Percentiles rank a stretch among this genome's conserved stretches.
Evolutionary conservation across 257 asterid species (phyloP).

Genomic region (Solanum ossicruentum): DNA sequence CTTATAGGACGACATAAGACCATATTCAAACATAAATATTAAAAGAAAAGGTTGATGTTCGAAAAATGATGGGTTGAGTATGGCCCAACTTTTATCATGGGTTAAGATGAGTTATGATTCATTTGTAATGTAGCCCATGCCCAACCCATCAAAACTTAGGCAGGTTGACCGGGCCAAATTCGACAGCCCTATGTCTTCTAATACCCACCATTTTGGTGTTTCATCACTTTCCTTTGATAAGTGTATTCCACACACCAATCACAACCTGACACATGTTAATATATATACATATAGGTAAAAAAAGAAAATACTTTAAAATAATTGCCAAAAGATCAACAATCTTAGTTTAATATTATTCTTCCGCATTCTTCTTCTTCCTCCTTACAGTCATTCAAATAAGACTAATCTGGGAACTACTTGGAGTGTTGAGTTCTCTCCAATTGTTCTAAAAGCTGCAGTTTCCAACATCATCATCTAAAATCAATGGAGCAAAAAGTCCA

Average conservation of each 20-base stretch:
- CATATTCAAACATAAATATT: neutral
- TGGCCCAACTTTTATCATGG: neutral
- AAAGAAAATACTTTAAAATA: neutral
- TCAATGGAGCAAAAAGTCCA: neutral
- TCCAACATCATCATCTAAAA: neutral
- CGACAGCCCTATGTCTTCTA: neutral
- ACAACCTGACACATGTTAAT: neutral
- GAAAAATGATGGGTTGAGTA: neutral
- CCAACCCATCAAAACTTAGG: neutral
- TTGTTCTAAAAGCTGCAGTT: neutral
- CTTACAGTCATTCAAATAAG: neutral
- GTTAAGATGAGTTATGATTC: neutral
- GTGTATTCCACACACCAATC: neutral
- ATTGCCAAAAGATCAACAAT: neutral
- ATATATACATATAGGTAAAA: neutral
- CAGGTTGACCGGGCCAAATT: neutral
- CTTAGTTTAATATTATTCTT: neutral
- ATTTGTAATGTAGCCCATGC: neutral
- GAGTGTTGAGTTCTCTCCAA: neutral
- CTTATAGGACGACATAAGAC: neutral
- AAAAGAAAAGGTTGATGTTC: too few relatives aligned
- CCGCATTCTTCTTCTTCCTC: neutral
- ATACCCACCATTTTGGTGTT: neutral
- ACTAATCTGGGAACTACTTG: neutral
- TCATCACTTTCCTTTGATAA: neutral